Conservation (phyloP, 2,329 filamentous ascomycete species). For the Leptographium procerum region DNA sequence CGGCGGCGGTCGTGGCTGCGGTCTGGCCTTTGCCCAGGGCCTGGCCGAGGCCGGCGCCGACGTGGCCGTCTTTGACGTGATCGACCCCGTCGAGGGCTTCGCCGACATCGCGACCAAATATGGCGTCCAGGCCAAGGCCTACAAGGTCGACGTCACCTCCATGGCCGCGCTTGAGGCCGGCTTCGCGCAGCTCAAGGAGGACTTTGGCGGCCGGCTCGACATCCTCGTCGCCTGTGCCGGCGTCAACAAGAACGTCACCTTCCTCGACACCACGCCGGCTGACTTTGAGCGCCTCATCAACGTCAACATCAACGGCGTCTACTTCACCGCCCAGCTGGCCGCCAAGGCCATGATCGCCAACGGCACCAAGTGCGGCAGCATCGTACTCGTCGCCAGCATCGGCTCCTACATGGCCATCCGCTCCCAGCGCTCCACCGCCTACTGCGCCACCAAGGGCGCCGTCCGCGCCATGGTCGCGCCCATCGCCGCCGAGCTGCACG, state of each 20-base stretch:
- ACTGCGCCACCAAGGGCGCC: slow-evolving; percentile 56
- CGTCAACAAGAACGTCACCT: slow-evolving; percentile 10
- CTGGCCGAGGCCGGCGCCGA: slow-evolving; percentile 58
- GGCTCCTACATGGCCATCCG: slow-evolving; percentile 39
- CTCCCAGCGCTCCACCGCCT: slow-evolving; percentile 54
- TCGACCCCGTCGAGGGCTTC: slow-evolving; percentile 1
- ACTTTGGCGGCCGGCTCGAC: slow-evolving; percentile 10
- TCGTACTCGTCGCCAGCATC: slow-evolving; percentile 47
- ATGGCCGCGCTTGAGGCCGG: background rate
- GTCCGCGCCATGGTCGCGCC: slow-evolving; percentile 52
- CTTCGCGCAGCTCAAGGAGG: slow-evolving; percentile 4
- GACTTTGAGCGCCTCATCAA: slow-evolving; percentile 8
- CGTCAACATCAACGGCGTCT: slow-evolving; percentile 10
- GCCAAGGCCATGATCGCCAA: slow-evolving; percentile 20
- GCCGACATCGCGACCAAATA: background rate
- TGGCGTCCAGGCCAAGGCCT: slow-evolving; percentile 8
- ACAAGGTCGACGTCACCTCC: slow-evolving; percentile 9
- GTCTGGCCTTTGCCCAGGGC: slow-evolving; percentile 62
- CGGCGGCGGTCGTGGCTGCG: slow-evolving; percentile 60
- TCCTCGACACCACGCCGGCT: slow-evolving; percentile 9
- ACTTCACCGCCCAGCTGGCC: slow-evolving; percentile 24
- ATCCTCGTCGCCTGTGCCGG: slow-evolving; percentile 12
- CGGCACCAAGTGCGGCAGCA: slow-evolving; percentile 31
- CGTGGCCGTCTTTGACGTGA: slow-evolving; percentile 10
- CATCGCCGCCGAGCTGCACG: slow-evolving; percentile 52